Percentiles rank a stretch among this genome's conserved stretches.
Evolutionary conservation across 495 filamentous ascomycete species (phyloP).

Genomic region (Podospora australis): DNA sequence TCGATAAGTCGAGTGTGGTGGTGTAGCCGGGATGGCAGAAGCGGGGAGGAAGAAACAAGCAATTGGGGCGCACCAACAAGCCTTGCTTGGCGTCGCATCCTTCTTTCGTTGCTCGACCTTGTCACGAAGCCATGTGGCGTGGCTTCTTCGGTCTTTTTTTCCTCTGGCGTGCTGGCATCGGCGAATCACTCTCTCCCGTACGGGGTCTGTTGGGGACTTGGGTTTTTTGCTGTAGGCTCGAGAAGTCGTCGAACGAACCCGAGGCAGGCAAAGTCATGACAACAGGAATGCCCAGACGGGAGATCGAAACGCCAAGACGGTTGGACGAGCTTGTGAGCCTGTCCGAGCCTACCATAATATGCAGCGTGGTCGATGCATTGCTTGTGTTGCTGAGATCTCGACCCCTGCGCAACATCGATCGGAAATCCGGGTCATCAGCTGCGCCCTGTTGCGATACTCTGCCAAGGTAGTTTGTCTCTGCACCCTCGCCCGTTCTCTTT

Average conservation of each 20-base stretch:
- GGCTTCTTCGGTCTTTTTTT: no score
- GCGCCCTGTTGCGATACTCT: not conserved
- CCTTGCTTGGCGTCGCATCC: conserved; percentile 10
- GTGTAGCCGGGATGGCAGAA: not conserved
- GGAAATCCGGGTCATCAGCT: not conserved
- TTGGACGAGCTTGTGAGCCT: conserved; percentile 6
- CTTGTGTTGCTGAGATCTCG: conserved; percentile 1
- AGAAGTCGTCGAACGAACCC: conserved; percentile 12
- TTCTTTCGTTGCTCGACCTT: no score
- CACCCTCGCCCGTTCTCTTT: not conserved
- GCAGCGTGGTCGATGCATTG: not conserved
- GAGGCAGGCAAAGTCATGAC: conserved; percentile 15
- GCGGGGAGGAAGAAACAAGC: conserved; percentile 12
- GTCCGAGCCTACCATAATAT: conserved; percentile 1
- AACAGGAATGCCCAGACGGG: conserved; percentile 21
- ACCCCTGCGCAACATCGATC: not conserved
- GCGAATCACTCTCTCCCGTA: not conserved
- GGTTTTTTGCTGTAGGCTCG: conserved; percentile 3
- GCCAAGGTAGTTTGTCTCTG: not conserved
- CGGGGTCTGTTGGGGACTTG: not conserved
- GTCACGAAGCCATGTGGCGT: no score
- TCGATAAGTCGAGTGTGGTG: not conserved
- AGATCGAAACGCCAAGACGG: conserved; percentile 26
- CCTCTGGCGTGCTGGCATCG: no score
- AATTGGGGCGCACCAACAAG: conserved; percentile 4